Evolutionary conservation across 1,139 yeast genomes (phyloP).

Genomic region (Zygoascus sp.): DNA sequence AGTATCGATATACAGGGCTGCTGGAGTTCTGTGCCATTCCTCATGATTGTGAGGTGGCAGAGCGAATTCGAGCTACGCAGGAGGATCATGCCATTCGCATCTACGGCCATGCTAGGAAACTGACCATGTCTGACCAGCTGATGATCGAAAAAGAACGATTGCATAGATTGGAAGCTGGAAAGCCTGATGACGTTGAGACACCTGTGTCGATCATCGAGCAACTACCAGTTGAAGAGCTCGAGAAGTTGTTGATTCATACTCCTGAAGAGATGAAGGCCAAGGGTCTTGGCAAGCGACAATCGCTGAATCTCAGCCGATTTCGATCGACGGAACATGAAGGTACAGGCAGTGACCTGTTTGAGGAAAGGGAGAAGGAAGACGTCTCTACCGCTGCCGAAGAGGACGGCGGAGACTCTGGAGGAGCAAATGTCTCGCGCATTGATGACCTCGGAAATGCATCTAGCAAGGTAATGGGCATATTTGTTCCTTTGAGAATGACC

Average conservation of each 20-base stretch:
- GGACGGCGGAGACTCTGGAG: constrained; percentile 2
- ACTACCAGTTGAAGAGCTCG: constrained; percentile 26
- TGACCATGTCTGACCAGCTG: constrained; percentile 70
- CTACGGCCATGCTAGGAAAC: constrained; percentile 41
- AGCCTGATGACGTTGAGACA: constrained; percentile 52
- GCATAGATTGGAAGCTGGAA: constrained; percentile 50
- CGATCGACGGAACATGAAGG: constrained; percentile 36
- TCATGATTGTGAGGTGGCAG: constrained; percentile 50
- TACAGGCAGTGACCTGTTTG: constrained; percentile 31
- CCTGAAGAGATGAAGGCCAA: constrained; percentile 10
- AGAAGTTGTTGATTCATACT: constrained; percentile 21
- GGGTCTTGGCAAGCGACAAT: constrained; percentile 12
- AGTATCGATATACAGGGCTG: constrained; percentile 67
- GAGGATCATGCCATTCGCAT: constrained; percentile 31
- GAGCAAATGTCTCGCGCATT: constrained; percentile 1
- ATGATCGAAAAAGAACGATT: constrained; percentile 60
- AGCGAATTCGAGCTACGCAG: constrained; percentile 48
- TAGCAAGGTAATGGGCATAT: constrained; percentile 26
- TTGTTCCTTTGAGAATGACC: constrained; percentile 68
- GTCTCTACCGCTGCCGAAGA: neutral
- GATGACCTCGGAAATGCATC: constrained; percentile 12
- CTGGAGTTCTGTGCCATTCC: constrained; percentile 57
- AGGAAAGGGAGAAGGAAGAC: constrained; percentile 14
- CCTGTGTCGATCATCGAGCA: constrained; percentile 63
- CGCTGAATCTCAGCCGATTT: constrained; percentile 10